phyloP scores from a whole-genome alignment of 129 eudicot species.

The Chrysanthemum lavandulifolium region DNA sequence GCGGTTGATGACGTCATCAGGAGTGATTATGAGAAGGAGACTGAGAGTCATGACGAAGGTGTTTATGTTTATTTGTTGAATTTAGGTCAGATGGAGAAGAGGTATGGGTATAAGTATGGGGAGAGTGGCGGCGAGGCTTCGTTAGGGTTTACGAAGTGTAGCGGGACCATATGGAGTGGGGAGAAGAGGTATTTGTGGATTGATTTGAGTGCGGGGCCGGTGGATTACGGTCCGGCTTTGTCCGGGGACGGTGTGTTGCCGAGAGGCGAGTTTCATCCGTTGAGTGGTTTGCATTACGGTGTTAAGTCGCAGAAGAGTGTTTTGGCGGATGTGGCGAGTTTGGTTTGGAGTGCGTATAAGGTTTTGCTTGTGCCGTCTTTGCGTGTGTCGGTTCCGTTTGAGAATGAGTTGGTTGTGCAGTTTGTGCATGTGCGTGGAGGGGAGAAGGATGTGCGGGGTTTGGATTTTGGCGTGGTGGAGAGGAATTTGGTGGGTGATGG shows the following conservation, averaged over 20 bases:
- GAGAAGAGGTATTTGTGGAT: conserved; percentile 78
- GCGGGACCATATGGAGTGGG: conserved; percentile 76
- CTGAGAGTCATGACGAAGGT: conserved; percentile 13
- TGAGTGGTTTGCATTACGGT: conserved; percentile 65
- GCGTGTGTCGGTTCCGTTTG: conserved; percentile 80
- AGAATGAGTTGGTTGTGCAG: conserved; percentile 66
- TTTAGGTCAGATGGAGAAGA: conserved; percentile 58
- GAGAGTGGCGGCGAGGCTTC: conserved; percentile 61
- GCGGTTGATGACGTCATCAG: conserved; percentile 45
- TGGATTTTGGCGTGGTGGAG: conserved; percentile 67
- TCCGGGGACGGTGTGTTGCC: conserved; percentile 94
- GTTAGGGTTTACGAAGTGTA: conserved; percentile 57
- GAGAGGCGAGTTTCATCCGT: conserved; percentile 83
- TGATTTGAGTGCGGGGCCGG: conserved; percentile 96
- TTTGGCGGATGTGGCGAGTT: conserved; percentile 70
- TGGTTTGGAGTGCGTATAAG: conserved; percentile 89
- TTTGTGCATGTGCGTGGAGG: conserved; percentile 64
- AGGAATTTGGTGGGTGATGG: conserved; percentile 71
- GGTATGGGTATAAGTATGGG: conserved; percentile 67
- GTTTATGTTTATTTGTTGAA: conserved; percentile 58
- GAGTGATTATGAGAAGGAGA: conserved; percentile 45
- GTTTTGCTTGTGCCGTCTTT: conserved; percentile 80
- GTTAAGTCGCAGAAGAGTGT: conserved; percentile 79
- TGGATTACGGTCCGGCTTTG: conserved; percentile 89
- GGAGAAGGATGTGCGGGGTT: conserved; percentile 40